These are phyloP conservation scores for Magnolia changhungtana DNA, from an alignment of 164 flowering plant genomes.

Conservation along the genomic window DNA sequence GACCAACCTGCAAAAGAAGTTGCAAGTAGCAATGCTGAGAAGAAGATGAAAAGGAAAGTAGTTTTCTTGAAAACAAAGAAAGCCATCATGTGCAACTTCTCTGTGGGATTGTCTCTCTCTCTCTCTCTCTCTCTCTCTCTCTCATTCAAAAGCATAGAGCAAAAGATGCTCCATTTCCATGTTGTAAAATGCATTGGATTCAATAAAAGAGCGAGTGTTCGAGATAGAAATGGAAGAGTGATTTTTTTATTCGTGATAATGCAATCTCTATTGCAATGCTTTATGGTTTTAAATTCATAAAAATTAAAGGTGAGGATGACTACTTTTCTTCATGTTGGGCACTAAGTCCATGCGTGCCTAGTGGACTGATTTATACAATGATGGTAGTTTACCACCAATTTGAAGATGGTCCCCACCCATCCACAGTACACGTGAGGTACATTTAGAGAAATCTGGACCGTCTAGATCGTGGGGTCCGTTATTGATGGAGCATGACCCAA, in stretches of 20 bases:
- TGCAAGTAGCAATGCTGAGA: slow-evolving; percentile 47
- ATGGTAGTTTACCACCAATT: neutral
- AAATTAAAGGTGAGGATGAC: slow-evolving; percentile 34
- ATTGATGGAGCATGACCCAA: neutral
- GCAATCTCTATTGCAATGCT: slow-evolving; percentile 17
- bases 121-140: neutral
- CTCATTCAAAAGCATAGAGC: neutral
- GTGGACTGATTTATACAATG: neutral
- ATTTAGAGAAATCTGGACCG: neutral
- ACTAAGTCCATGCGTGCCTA: slow-evolving; percentile 26
- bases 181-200: slow-evolving; percentile 5
- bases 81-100: slow-evolving; percentile 27
- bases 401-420: neutral
- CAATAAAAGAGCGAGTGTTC: neutral
- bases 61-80: slow-evolving; percentile 32
- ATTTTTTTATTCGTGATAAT: slow-evolving; percentile 9
- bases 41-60: slow-evolving; percentile 44
- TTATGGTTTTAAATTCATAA: slow-evolving; percentile 34
- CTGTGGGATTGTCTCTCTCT: neutral
- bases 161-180: slow-evolving; percentile 20
- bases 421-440: neutral
- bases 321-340: slow-evolving; percentile 59
- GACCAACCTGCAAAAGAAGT: slow-evolving; percentile 58
- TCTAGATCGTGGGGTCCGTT: neutral
- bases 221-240: slow-evolving; percentile 14